Evolutionary conservation across 2,329 filamentous ascomycete species (phyloP).

Genomic region (Pleurostoma richardsiae): DNA sequence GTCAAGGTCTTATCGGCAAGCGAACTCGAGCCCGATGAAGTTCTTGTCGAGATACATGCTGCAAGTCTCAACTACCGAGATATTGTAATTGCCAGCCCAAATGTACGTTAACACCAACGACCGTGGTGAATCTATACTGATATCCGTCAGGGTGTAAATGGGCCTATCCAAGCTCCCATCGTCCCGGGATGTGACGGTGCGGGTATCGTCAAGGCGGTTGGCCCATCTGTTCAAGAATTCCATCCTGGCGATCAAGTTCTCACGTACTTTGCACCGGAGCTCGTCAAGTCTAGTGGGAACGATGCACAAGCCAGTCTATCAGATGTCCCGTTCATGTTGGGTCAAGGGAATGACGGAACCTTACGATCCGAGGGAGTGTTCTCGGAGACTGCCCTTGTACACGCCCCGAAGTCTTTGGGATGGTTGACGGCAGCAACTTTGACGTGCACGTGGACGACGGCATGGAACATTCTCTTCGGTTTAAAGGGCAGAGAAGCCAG

Average conservation of each 20-base stretch:
- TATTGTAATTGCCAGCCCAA: slow-evolving; percentile 30
- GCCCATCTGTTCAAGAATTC: slow-evolving; percentile 37
- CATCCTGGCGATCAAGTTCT: slow-evolving; percentile 53
- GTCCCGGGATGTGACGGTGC: slow-evolving; percentile 33
- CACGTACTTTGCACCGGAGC: slow-evolving; percentile 32
- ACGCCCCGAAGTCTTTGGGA: slow-evolving; percentile 37
- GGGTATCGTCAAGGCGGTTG: slow-evolving; percentile 42
- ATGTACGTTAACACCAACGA: not conserved
- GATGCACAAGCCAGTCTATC: slow-evolving; percentile 8
- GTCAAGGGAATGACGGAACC: slow-evolving; percentile 51
- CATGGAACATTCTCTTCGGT: slow-evolving; percentile 47
- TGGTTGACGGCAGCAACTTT: slow-evolving; percentile 34
- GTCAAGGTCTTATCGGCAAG: not conserved
- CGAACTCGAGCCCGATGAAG: slow-evolving; percentile 50
- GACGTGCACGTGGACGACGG: slow-evolving; percentile 43
- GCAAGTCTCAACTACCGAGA: slow-evolving; percentile 46
- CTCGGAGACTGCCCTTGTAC: slow-evolving; percentile 50
- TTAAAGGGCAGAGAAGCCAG: slow-evolving; percentile 33
- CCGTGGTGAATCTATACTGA: slow-evolving; percentile 13
- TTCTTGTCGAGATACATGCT: slow-evolving; percentile 52
- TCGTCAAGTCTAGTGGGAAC: slow-evolving; percentile 1
- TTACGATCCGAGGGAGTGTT: slow-evolving; percentile 54
- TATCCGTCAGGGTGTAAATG: slow-evolving; percentile 4
- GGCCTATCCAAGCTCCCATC: slow-evolving; percentile 8
- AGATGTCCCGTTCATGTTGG: slow-evolving; percentile 40